phyloP scores from a whole-genome alignment of 2,329 filamentous ascomycete genomes.

The Lecanosticta acicola region DNA sequence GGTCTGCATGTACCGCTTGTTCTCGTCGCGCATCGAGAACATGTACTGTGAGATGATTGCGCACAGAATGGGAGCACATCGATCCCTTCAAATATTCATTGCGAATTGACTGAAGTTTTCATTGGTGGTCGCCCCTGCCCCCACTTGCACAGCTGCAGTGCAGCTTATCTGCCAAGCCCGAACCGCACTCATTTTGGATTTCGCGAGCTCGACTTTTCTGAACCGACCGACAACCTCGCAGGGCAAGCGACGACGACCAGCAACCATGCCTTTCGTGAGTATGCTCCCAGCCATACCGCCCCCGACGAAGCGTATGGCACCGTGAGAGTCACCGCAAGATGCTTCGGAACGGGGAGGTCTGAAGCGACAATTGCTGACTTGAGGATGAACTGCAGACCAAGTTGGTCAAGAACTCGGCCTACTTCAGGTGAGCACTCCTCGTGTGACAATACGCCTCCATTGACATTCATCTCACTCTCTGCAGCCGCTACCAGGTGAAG shows the following conservation, averaged over 20 bases:
- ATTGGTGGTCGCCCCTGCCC: neutral
- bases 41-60: too few species aligned
- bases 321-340: constrained; percentile 77
- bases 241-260: constrained; percentile 2
- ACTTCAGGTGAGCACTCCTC: constrained; percentile 76
- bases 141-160: neutral
- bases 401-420: constrained; percentile 93
- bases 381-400: constrained; percentile 61
- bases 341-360: constrained; percentile 79
- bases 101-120: neutral
- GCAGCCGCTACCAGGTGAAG: constrained; percentile 98
- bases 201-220: too few species aligned
- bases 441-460: constrained; percentile 3
- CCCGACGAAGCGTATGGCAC: neutral
- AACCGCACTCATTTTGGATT: too few species aligned
- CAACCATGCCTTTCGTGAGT: constrained; percentile 42
- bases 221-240: constrained; percentile 3
- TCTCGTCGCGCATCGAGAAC: too few species aligned
- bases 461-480: constrained; percentile 10
- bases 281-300: neutral
- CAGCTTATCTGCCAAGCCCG: neutral
- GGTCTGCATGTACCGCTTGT: too few species aligned
- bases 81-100: too few species aligned
- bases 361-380: constrained; percentile 99
- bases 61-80: too few species aligned